Conservation (phyloP, 129 eudicot species). For the Flaveria brownii region DNA sequence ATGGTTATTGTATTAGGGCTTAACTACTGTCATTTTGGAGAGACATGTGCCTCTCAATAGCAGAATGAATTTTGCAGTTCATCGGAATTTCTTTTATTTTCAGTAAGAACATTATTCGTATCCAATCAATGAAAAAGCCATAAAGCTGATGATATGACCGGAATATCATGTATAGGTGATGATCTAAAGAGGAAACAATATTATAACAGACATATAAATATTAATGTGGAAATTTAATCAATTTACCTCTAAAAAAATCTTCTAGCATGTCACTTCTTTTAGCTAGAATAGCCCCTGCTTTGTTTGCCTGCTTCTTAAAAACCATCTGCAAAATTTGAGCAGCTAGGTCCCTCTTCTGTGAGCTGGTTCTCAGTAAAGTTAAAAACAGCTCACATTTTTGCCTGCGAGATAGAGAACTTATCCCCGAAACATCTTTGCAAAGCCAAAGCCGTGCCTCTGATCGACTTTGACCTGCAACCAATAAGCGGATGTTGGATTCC, state of each 20-base stretch:
- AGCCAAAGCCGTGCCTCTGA: slow-evolving; percentile 97
- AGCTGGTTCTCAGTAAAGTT: slow-evolving; percentile 61
- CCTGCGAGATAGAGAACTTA: slow-evolving; percentile 45
- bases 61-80: background rate
- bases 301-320: slow-evolving; percentile 66
- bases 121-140: background rate
- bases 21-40: too few relatives aligned
- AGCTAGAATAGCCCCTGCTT: slow-evolving; percentile 67
- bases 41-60: background rate
- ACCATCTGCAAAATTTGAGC: slow-evolving; percentile 71
- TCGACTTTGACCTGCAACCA: slow-evolving; percentile 66
- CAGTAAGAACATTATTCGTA: background rate
- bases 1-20: too few relatives aligned
- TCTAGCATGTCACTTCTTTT: slow-evolving; percentile 63
- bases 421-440: slow-evolving; percentile 65
- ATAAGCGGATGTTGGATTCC: slow-evolving; percentile 49
- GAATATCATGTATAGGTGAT: background rate
- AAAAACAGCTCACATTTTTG: slow-evolving; percentile 57
- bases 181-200: background rate
- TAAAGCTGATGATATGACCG: background rate
- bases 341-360: slow-evolving; percentile 55
- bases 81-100: background rate
- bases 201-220: background rate
- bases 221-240: background rate
- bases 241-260: slow-evolving; percentile 71